A percentile compares a stretch with the other conserved stretches of the same genome.
These are phyloP conservation scores for Halophytophthora polymorphica DNA, from an alignment of 352 stramenopile genomes.

Conservation along the genomic window DNA sequence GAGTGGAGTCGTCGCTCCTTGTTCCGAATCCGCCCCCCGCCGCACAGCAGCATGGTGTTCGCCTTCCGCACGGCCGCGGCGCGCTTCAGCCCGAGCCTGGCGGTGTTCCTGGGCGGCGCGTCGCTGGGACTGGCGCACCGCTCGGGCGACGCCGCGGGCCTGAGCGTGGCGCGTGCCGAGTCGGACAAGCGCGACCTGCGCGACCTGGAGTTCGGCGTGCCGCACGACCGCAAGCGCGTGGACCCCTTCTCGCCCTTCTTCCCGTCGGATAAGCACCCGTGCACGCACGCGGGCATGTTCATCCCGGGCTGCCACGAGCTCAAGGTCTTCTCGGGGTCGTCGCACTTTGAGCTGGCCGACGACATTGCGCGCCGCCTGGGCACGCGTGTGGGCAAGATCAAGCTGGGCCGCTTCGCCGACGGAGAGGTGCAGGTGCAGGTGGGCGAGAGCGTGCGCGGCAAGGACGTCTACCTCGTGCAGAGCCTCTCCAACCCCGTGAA, in stretches of 20 bases:
- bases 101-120: constrained; percentile 55
- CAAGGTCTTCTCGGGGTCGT: constrained; percentile 92
- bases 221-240: constrained; percentile 84
- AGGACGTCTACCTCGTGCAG: constrained; percentile 95
- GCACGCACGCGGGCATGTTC: constrained; percentile 90
- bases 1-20: constrained; percentile 3
- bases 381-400: constrained; percentile 86
- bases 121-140: constrained; percentile 42
- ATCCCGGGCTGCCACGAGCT: constrained; percentile 91
- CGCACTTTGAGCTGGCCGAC: constrained; percentile 87
- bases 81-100: constrained; percentile 39
- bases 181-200: constrained; percentile 74
- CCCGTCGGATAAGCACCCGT: constrained; percentile 88
- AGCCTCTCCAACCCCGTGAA: constrained; percentile 90
- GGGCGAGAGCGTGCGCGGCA: constrained; percentile 89
- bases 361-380: constrained; percentile 87
- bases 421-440: constrained; percentile 92
- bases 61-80: constrained; percentile 41
- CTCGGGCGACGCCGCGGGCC: constrained; percentile 15
- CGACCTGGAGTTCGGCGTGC: constrained; percentile 84
- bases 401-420: constrained; percentile 89
- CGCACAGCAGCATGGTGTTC: constrained; percentile 51
- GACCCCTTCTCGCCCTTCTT: constrained; percentile 89
- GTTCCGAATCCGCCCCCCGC: neutral
- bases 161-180: constrained; percentile 29